These are phyloP conservation scores for Lactarius vividus DNA, from an alignment of 768 basidiomycete genomes.

Conservation along the genomic window DNA sequence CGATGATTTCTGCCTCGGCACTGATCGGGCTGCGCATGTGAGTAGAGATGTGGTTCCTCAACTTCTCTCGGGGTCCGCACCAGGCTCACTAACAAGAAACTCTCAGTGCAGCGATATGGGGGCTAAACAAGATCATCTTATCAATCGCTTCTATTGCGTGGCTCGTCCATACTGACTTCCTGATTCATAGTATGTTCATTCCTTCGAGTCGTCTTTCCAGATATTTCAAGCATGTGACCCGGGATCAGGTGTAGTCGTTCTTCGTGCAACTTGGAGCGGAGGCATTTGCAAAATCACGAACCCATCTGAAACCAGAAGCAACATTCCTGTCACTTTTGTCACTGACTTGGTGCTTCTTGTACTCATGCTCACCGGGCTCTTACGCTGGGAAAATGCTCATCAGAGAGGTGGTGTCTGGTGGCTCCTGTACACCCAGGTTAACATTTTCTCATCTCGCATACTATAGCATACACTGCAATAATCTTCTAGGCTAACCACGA, in stretches of 20 bases:
- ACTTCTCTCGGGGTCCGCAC: no score
- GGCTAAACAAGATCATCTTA: conserved; percentile 1
- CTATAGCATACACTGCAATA: neutral
- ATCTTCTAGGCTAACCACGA: neutral
- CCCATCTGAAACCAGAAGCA: neutral
- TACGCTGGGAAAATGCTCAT: conserved; percentile 8
- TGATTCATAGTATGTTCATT: neutral
- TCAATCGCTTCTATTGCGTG: neutral
- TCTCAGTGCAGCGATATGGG: conserved; percentile 13
- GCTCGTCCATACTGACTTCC: neutral
- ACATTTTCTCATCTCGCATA: neutral
- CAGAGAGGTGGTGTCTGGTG: neutral
- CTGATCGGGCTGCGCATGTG: conserved; percentile 23
- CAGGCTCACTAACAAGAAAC: neutral
- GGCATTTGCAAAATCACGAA: neutral
- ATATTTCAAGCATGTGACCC: neutral
- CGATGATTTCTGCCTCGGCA: conserved; percentile 13
- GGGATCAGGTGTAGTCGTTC: neutral
- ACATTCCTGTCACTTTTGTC: neutral
- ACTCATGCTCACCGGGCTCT: conserved; percentile 11
- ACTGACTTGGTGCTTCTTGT: conserved; percentile 4
- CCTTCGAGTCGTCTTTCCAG: neutral
- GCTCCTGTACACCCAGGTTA: conserved; percentile 9
- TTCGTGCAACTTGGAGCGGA: neutral
- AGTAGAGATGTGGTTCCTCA: neutral